Conservation (phyloP, 306 rosid species). For the Sindora glabra region DNA sequence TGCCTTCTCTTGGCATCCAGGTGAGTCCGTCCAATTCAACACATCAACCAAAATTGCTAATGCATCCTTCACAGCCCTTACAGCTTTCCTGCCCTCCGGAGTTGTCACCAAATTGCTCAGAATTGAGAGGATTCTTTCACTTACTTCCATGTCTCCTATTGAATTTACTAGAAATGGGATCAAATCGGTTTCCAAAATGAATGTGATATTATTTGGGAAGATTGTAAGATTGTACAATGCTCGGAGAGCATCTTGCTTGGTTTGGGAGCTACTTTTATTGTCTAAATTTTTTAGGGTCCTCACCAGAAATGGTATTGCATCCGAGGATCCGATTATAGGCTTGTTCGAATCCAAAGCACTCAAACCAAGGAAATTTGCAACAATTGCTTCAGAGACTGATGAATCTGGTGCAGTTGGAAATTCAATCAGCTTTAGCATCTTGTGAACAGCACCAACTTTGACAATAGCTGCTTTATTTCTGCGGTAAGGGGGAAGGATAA, state of each 20-base stretch:
- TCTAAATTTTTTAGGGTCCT: slow-evolving; percentile 39
- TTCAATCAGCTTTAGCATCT: slow-evolving; percentile 77
- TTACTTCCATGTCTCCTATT: slow-evolving; percentile 79
- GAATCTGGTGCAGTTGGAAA: slow-evolving; percentile 36
- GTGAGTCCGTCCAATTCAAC: slow-evolving; percentile 81
- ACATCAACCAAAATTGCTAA: slow-evolving; percentile 58
- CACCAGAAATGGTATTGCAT: slow-evolving; percentile 78
- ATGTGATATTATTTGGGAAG: slow-evolving; percentile 43
- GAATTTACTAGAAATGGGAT: slow-evolving; percentile 42
- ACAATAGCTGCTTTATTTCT: slow-evolving; percentile 92
- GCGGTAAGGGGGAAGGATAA: slow-evolving; percentile 12
- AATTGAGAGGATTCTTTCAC: slow-evolving; percentile 67
- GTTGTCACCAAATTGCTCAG: slow-evolving; percentile 62
- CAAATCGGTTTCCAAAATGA: slow-evolving; percentile 64
- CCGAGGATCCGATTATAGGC: slow-evolving; percentile 85
- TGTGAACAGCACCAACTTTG: slow-evolving; percentile 82
- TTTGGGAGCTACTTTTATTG: slow-evolving; percentile 35
- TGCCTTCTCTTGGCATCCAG: slow-evolving; percentile 85
- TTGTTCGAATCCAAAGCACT: slow-evolving; percentile 90
- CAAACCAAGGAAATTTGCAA: slow-evolving; percentile 85
- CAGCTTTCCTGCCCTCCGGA: slow-evolving; percentile 74
- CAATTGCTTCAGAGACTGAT: slow-evolving; percentile 69
- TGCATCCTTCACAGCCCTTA: slow-evolving; percentile 41
- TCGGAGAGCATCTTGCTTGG: slow-evolving; percentile 81
- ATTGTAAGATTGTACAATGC: slow-evolving; percentile 89